Base-by-base conservation (phyloP, 805 yeast species). In the Candida oleophila region DNA sequence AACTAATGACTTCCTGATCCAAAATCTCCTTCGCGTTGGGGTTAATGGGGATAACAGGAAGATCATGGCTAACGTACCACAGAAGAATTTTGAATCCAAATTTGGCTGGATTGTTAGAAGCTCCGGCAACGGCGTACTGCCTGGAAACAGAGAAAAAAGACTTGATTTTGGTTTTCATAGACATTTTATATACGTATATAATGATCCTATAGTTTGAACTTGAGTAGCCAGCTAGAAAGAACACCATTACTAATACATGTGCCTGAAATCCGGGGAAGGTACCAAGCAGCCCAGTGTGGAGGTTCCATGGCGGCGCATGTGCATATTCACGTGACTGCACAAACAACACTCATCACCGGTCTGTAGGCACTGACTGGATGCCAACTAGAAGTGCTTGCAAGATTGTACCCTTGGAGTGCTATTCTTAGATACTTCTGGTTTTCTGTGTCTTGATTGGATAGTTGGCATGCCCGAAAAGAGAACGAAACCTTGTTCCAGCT, bases 101-200 rank as follows among this genome's bases (percentile, higher is more conserved):
- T 61, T 87, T 88, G 5, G 66, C 49, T 0, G 83, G 76, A 55
- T 82, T 79, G 3, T 75, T 61, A 2, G 89, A 80, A 0, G 95
- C 94, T 0, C 96, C 96, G 0, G 83, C 75, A 1, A 87, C 89
- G 11, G 80, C 81, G 53, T 78, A 83, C 45, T 73, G 69, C 51
- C 86, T 69, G 25, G 73, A 52, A 8, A 78, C 55, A n/a, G 77
- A 69, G 64, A 81, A 80, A 62, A 84, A 80, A n/a, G 59, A 41
- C 47, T 63, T 67, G 49, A 76, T 65, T 44, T 57, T 64, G 1
- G 56, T 40, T 55, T 62, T 69, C 71, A 66, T 69, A 2, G 73
- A 67, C 75, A 70, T 70, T 12, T 12, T 34, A 16, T 5, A 5
- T 15, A 34, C 5, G 30, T 11, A 11, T 25, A 25, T 25, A 25